Evolutionary conservation across 2,329 filamentous ascomycete genomes (phyloP).

Genomic region (Talaromyces sp.): DNA sequence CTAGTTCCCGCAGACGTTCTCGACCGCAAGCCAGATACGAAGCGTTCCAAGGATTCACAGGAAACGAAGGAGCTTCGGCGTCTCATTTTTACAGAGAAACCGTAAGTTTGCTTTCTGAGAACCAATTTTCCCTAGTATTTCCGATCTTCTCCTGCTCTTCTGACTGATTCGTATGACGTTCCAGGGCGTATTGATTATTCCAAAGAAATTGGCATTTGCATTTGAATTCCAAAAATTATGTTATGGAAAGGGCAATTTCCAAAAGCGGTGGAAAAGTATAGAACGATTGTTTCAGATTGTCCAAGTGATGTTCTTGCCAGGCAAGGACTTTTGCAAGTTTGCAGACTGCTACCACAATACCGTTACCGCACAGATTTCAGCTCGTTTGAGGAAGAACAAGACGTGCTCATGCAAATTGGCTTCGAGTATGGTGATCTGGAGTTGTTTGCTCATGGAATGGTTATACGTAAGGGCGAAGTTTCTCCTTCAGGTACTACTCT

Average conservation of each 20-base stretch:
- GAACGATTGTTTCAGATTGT: neutral
- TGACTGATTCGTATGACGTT: neutral
- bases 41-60: constrained; percentile 18
- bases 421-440: constrained; percentile 1
- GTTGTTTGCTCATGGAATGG: neutral
- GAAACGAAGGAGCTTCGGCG: constrained; percentile 19
- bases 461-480: neutral
- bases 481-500: neutral
- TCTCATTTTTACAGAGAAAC: constrained; percentile 20
- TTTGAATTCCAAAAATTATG: constrained; percentile 2
- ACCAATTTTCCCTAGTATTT: neutral
- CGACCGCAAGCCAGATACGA: constrained; percentile 15
- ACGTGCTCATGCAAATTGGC: neutral
- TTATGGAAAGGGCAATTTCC: neutral
- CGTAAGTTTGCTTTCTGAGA: constrained; percentile 8
- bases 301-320: neutral
- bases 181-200: constrained; percentile 6
- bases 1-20: constrained; percentile 12
- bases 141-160: neutral
- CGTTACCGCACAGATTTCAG: neutral
- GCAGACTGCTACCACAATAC: neutral
- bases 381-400: neutral
- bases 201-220: neutral
- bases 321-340: constrained; percentile 1
- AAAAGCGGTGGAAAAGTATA: neutral